phyloP scores from a whole-genome alignment of 2,329 filamentous ascomycete genomes.

The Neoscytalidium dimidiatum region DNA sequence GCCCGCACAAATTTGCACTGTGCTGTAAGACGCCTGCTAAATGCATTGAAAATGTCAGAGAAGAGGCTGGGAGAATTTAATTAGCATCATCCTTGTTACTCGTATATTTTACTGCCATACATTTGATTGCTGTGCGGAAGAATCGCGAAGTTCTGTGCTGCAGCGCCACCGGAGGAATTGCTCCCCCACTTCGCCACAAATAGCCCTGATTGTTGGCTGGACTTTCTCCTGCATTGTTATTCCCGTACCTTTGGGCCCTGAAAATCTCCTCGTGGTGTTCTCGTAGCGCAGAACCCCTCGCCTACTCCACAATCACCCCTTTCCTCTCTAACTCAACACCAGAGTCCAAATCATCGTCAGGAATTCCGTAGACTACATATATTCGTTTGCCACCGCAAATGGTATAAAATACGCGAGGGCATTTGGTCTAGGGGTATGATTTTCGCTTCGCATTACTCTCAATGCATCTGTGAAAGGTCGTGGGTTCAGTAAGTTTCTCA shows the following conservation, averaged over 20 bases:
- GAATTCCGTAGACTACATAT: background rate
- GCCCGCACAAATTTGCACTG: background rate
- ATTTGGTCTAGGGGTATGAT: constrained; percentile 43
- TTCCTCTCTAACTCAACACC: background rate
- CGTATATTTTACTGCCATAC: background rate
- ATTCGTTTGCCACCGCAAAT: accelerated
- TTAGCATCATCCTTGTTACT: too few species aligned
- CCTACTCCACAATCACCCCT: background rate
- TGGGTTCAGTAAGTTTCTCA: constrained; percentile 32
- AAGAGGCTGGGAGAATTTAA: background rate
- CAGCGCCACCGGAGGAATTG: background rate
- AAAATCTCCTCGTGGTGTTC: background rate
- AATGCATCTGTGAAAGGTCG: constrained; percentile 38
- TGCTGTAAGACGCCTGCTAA: background rate
- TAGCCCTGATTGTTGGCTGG: background rate
- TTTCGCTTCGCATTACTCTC: constrained; percentile 38
- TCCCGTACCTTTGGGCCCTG: background rate
- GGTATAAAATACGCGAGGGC: constrained; percentile 21
- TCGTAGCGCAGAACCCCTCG: background rate
- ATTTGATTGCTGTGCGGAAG: background rate
- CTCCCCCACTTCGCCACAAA: background rate
- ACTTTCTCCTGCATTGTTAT: background rate
- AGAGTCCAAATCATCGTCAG: background rate
- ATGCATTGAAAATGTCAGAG: background rate
- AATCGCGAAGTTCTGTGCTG: background rate